These are phyloP conservation scores for Trametes cingulata DNA, from an alignment of 768 basidiomycete species.

Conservation along the genomic window DNA sequence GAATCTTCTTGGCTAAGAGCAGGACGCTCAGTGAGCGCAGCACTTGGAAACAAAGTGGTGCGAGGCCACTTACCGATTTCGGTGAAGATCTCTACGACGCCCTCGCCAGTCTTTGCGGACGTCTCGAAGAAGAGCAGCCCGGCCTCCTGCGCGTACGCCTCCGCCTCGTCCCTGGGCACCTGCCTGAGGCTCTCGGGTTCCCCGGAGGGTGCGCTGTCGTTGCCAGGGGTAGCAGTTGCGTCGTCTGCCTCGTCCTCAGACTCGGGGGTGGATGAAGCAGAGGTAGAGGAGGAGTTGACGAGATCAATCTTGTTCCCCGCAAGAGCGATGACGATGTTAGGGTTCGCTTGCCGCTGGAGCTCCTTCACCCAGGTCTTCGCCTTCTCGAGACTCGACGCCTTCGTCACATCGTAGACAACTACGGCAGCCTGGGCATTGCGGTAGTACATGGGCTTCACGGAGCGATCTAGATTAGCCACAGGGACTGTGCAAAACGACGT, in stretches of 20 bases:
- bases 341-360: slow-evolving; percentile 96
- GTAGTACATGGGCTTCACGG: slow-evolving; percentile 90
- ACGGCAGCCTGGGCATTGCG: slow-evolving; percentile 98
- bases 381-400: slow-evolving; percentile 93
- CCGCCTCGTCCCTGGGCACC: slow-evolving; percentile 92
- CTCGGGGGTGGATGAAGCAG: slow-evolving; percentile 56
- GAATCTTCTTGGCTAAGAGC: slow-evolving; percentile 72
- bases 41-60: background rate
- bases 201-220: slow-evolving; percentile 52
- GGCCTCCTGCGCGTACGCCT: slow-evolving; percentile 95
- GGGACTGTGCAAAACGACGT: background rate
- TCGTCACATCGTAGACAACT: slow-evolving; percentile 97
- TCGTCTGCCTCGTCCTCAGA: slow-evolving; percentile 91
- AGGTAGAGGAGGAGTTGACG: slow-evolving; percentile 62
- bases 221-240: slow-evolving; percentile 85
- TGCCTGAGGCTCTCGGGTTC: slow-evolving; percentile 80
- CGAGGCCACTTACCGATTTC: slow-evolving; percentile 76
- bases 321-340: slow-evolving; percentile 98
- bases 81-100: slow-evolving; percentile 94
- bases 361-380: slow-evolving; percentile 99
- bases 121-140: slow-evolving; percentile 96
- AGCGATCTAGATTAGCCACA: slow-evolving; percentile 4
- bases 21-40: background rate
- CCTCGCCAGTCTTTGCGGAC: slow-evolving; percentile 95
- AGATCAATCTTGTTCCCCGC: slow-evolving; percentile 98